Conservation (phyloP, 1,284 basidiomycete species). For the Rhodofomes roseus region DNA sequence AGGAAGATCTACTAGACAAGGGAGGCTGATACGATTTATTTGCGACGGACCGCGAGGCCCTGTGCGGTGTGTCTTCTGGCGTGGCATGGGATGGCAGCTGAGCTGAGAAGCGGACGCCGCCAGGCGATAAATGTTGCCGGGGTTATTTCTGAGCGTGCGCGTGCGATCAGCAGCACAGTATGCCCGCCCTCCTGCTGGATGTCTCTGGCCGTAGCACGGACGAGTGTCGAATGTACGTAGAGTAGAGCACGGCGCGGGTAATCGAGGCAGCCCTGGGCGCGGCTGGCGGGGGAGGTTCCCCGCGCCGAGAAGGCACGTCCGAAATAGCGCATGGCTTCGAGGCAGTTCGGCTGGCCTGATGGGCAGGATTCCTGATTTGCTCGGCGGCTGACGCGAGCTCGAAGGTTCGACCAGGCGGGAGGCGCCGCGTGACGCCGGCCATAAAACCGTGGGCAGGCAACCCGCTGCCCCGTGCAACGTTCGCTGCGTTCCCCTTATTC, state of each 20-base stretch:
- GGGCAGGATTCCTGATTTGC: neutral
- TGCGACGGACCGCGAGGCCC: neutral
- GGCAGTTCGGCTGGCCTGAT: neutral
- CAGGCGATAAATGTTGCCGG: neutral
- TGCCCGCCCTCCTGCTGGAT: neutral
- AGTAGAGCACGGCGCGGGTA: neutral
- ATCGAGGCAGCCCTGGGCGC: neutral
- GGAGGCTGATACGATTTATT: neutral
- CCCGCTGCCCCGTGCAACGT: conserved; percentile 2
- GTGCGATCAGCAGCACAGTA: too few relatives aligned
- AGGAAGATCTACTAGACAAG: conserved; percentile 7
- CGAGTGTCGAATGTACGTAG: neutral
- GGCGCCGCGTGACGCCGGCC: conserved; percentile 1
- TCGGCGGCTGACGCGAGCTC: neutral
- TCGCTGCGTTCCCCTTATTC: conserved; percentile 4
- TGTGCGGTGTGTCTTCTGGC: neutral
- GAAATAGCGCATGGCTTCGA: conserved; percentile 1
- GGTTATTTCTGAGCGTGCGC: neutral
- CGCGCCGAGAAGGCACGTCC: neutral
- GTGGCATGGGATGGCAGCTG: conserved; percentile 1
- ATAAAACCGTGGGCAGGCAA: neutral
- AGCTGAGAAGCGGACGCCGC: neutral
- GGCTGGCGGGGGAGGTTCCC: neutral
- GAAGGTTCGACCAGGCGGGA: conserved; percentile 9
- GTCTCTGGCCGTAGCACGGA: neutral